These are phyloP conservation scores for Orychophragmus violaceus DNA, from an alignment of 345 rosid species.

Conservation along the genomic window DNA sequence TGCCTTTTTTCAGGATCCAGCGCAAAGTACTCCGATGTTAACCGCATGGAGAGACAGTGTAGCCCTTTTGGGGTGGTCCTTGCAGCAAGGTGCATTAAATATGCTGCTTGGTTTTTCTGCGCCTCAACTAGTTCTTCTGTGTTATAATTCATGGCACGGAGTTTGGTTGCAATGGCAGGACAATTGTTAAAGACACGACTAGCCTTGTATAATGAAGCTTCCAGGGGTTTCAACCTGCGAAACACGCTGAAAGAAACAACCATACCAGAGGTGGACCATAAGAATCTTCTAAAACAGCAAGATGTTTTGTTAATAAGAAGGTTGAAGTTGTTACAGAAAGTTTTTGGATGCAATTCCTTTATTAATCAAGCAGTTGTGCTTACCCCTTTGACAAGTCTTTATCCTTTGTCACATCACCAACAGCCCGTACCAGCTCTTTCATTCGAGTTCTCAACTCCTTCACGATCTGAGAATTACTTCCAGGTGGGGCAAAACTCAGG, in stretches of 20 bases:
- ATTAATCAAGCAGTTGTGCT: neutral
- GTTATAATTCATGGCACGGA: conserved; percentile 65
- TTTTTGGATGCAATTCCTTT: neutral
- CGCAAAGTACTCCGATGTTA: conserved; percentile 72
- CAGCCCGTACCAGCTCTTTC: conserved; percentile 64
- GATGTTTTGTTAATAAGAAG: neutral
- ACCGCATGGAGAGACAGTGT: conserved; percentile 85
- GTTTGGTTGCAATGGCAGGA: conserved; percentile 56
- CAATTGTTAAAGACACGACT: conserved; percentile 58
- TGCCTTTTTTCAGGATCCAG: conserved; percentile 59
- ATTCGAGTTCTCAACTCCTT: conserved; percentile 64
- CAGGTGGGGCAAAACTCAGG: conserved; percentile 55
- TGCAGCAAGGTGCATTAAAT: conserved; percentile 81
- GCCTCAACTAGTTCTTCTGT: conserved; percentile 68
- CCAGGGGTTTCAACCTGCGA: conserved; percentile 63
- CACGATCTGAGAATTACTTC: conserved; percentile 62
- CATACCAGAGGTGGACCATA: conserved; percentile 7
- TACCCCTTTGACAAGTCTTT: conserved; percentile 77
- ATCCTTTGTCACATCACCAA: conserved; percentile 58
- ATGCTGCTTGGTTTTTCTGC: conserved; percentile 58
- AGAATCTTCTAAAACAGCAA: conserved; percentile 3
- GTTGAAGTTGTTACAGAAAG: conserved; percentile 1
- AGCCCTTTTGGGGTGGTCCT: conserved; percentile 88
- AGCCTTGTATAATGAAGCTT: conserved; percentile 50
- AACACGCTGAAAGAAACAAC: conserved; percentile 48